Conservation (phyloP, 164 flowering plant genomes). For the Chimonanthus salicifolius region DNA sequence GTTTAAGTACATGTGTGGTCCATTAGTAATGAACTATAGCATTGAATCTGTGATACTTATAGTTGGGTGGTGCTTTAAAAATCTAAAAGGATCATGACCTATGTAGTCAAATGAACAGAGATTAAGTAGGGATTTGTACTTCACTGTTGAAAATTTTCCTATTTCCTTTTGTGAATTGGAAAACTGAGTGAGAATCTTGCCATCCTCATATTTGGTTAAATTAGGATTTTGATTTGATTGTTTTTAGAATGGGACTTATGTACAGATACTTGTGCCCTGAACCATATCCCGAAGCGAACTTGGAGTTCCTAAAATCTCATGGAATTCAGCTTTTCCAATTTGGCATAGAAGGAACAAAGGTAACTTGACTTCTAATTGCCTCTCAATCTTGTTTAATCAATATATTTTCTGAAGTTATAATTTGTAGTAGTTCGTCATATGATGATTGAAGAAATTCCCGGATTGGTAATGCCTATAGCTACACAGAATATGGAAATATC, state of each 20-base stretch:
- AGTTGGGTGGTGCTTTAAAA: no score
- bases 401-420: background rate
- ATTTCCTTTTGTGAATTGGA: no score
- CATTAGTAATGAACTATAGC: no score
- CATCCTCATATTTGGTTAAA: background rate
- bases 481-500: background rate
- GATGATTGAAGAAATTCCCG: background rate
- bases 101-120: no score
- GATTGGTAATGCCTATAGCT: background rate
- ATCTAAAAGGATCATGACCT: no score
- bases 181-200: no score
- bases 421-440: background rate
- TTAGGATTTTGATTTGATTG: background rate
- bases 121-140: no score
- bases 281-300: conserved; percentile 54
- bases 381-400: background rate
- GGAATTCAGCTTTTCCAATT: conserved; percentile 26
- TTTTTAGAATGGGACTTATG: background rate
- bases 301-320: conserved; percentile 37
- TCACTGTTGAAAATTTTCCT: no score
- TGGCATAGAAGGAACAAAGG: conserved; percentile 16
- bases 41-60: no score
- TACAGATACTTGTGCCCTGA: conserved; percentile 74
- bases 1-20: no score
- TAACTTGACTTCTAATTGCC: background rate